Base-by-base conservation (phyloP, 192 early-diverging fungal species). In the Entomortierella beljakovae region DNA sequence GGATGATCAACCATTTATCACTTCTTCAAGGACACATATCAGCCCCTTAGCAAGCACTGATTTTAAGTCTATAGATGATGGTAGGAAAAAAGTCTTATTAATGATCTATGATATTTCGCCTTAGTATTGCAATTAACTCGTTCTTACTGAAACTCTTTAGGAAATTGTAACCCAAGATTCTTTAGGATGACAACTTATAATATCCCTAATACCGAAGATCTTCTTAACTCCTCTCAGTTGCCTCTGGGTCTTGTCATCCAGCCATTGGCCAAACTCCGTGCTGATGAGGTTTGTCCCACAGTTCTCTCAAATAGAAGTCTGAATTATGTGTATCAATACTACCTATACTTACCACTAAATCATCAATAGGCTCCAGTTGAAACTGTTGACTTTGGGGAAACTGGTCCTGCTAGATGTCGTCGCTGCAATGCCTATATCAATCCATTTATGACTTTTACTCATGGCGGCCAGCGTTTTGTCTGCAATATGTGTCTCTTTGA, bases 381-480 rank as follows among this genome's bases (percentile, higher is more conserved):
- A 32, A 76, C 94, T 20, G 92, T 96, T 33, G 92, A 95, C 60
- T 92, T 92, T 85, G 97, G 95, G 34, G 90, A 92, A 26, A 72
- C 86, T 8, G 98, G 97, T 0, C 98, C 98, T 3, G 81, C 93
- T 43, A 90, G 98, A 40, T 99, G 98, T 80, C 73, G 85, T 56
- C 90, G 96, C 4, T 99, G 98, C 87, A 93, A 93, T 48, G 95
- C 91, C 2, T 99, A 99, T 74, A 89, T 98, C 69, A 99, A 99
- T 77, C 94, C 96, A 16, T 91, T 88, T 80, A 92, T 94, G 77
- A 77, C 82, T 34, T 99, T 96, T 67, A 90, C 92, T 11, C 92
- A 97, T 31, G 96, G 96, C 13, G 98, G 98, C 20, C 89, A 94
- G 52, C 92, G 90, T 59, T 99, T 94, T 80, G 87, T 94, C 43